Evolutionary conservation across 768 basidiomycete genomes (phyloP).

Genomic region (Calocera cornea): DNA sequence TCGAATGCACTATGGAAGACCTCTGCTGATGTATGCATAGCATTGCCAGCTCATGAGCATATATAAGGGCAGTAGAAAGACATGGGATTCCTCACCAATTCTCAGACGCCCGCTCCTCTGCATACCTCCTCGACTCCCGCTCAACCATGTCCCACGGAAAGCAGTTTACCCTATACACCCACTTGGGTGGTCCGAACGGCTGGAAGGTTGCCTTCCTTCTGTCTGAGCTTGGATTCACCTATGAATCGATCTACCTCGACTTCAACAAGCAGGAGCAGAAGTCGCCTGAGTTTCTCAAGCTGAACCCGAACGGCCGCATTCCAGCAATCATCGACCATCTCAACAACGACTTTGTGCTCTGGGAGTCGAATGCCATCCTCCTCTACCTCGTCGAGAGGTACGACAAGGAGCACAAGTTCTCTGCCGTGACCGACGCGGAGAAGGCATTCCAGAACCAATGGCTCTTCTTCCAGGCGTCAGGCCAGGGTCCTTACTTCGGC

Average conservation of each 20-base stretch:
- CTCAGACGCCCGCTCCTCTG: neutral
- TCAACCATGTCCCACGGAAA: neutral
- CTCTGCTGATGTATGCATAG: no score
- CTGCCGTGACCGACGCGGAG: conserved; percentile 11
- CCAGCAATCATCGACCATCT: conserved; percentile 14
- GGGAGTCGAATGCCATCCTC: conserved; percentile 15
- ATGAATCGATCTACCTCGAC: conserved; percentile 11
- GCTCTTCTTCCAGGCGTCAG: conserved; percentile 16
- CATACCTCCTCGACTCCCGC: neutral
- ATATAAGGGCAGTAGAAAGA: no score
- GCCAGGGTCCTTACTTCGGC: conserved; percentile 11
- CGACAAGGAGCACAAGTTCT: conserved; percentile 15
- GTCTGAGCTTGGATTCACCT: conserved; percentile 12
- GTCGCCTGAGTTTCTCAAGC: conserved; percentile 6
- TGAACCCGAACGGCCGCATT: conserved; percentile 11
- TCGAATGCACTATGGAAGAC: no score
- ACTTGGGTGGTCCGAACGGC: conserved; percentile 7
- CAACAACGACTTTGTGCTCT: conserved; percentile 13
- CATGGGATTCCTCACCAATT: no score
- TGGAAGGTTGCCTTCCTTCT: conserved; percentile 13
- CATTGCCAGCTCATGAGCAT: no score
- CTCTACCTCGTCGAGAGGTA: conserved; percentile 13
- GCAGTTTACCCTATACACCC: neutral
- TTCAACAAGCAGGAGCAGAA: conserved; percentile 8
- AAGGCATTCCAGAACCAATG: conserved; percentile 10